Base-by-base conservation (phyloP, 495 filamentous ascomycete species). In the Viridothelium virens region DNA sequence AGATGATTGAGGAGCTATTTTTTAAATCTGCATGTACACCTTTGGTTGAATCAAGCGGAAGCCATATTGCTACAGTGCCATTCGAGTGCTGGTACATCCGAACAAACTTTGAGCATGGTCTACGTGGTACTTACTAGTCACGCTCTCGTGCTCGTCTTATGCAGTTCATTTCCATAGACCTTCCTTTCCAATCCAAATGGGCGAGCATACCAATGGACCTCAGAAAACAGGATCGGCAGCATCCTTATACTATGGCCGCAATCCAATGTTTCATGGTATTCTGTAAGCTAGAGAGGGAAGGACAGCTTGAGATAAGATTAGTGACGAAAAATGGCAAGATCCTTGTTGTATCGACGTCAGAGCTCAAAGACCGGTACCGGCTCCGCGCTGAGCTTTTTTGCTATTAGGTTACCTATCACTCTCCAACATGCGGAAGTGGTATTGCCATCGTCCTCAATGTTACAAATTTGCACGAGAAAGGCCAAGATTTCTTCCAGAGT, bases 381-480 rank as follows among this genome's bases (percentile, higher is more conserved):
- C 41, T 44, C 41, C 14, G 41, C 41, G 41, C 25, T 25, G 25
- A 25, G 25, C 41, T 44, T 44, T 14, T 44, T 7, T 25, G 25
- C 25, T 44, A 44, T 44, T 44, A 44, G 41, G 41, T 44, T 44
- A 44, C 41, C 6, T 7, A 7, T 44, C 14, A 7, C 7, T 44
- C 6, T 44, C 14, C 7, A 14, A 44, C 14, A 53, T 53, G 48
- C n/a, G 16, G 48, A 18, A 16, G 5, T 14, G 12, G 3, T 59
- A 34, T 59, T 59, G 53, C 31, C 7, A 59, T 59, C 36, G n/a
- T 59, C 53, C 18, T 59, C 53, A 59, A 59, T 59, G 53, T 36
- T 59, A 36, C 53, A 31, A 34, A 31, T 10, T 4, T 31, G 7
- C 11, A 5, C 18, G 31, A 10, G 25, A 31, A 31, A 5, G 53